phyloP scores from a whole-genome alignment of 2,329 filamentous ascomycete species.

The Colletotrichum theobromicola region DNA sequence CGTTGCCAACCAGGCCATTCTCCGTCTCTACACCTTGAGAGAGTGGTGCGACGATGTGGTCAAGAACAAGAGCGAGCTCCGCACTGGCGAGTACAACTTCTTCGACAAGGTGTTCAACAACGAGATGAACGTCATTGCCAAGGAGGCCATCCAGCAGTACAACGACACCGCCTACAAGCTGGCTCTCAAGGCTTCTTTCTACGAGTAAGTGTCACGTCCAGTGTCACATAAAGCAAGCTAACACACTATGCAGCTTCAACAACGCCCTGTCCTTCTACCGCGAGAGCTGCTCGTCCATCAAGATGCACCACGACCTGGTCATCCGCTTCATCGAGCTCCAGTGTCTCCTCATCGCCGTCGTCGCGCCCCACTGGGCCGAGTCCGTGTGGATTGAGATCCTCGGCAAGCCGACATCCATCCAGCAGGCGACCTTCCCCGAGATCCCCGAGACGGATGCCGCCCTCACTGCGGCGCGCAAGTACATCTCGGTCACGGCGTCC shows the following conservation, averaged over 20 bases:
- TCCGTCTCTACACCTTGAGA: slow-evolving; percentile 71
- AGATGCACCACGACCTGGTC: slow-evolving; percentile 85
- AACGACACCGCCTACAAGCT: slow-evolving; percentile 55
- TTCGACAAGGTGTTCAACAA: slow-evolving; percentile 92
- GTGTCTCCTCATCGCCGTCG: slow-evolving; percentile 78
- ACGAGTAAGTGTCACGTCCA: slow-evolving; percentile 57
- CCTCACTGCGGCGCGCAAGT: slow-evolving; percentile 80
- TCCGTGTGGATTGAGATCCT: slow-evolving; percentile 94
- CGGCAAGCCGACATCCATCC: slow-evolving; percentile 76
- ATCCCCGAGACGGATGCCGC: slow-evolving; percentile 68
- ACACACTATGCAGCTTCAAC: slow-evolving; percentile 58
- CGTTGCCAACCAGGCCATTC: slow-evolving; percentile 89
- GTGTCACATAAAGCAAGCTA: background rate
- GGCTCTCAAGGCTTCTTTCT: slow-evolving; percentile 85
- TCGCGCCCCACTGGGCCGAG: slow-evolving; percentile 93
- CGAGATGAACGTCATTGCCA: slow-evolving; percentile 85
- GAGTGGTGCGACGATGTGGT: slow-evolving; percentile 92
- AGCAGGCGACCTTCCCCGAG: slow-evolving; percentile 77
- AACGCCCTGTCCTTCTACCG: slow-evolving; percentile 89
- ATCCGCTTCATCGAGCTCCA: slow-evolving; percentile 86
- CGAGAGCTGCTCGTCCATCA: slow-evolving; percentile 78
- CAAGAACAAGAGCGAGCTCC: slow-evolving; percentile 72
- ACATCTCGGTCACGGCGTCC: slow-evolving; percentile 76
- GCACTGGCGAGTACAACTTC: slow-evolving; percentile 79
- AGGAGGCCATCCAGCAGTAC: slow-evolving; percentile 81